Evolutionary conservation across 2,329 filamentous ascomycete genomes (phyloP), one percentile per base, ranked within the genome.

Genomic region (Clonostachys solani): DNA sequence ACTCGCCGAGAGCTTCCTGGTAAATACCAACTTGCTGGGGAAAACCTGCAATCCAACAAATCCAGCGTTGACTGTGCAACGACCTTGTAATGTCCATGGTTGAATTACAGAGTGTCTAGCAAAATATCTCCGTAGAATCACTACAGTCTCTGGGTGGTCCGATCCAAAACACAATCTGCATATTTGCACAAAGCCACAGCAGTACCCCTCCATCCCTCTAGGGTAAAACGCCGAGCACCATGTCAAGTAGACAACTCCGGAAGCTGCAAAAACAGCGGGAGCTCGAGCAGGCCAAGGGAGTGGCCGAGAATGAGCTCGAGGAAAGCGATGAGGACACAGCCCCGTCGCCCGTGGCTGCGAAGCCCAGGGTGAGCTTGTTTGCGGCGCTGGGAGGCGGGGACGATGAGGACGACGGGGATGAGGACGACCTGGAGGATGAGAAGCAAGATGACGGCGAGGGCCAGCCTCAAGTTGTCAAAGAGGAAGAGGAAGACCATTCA

Each of bases 241-340:
- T 79, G 75, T 78, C 75, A 17, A 77, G 65, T 47, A 64, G 75
- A 42, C 75, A 79, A 52, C 59, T 79, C 40, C 72, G 75, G 42
- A 78, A 74, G 60, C 63, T 79, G 35, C 74, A 74, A 48, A 69
- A 75, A 60, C 72, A 76, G 60, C 67, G 69, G 43, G 73, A 77
- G 56, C 61, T 74, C 15, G 66, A 70, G 43, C 53, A 58, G 42
- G 50, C 54, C 5, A 45, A 52, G 8, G 51, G 59, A 12, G 47
- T 56, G 7, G 44, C 44, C 1, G 58, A 61, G 6, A 59, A 53
- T 6, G 52, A 61, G 15, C 60, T 60, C 43, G 65, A 68, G 15
- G 62, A 62, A 2, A 55, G 54, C 13, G 57, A 59, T 36, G 66
- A n/a, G 15, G 36, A 38, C 17, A 18, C 36, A 4, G 17, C 64